Evolutionary conservation across 2,329 filamentous ascomycete species (phyloP).

Genomic region (Fusarium compactum): DNA sequence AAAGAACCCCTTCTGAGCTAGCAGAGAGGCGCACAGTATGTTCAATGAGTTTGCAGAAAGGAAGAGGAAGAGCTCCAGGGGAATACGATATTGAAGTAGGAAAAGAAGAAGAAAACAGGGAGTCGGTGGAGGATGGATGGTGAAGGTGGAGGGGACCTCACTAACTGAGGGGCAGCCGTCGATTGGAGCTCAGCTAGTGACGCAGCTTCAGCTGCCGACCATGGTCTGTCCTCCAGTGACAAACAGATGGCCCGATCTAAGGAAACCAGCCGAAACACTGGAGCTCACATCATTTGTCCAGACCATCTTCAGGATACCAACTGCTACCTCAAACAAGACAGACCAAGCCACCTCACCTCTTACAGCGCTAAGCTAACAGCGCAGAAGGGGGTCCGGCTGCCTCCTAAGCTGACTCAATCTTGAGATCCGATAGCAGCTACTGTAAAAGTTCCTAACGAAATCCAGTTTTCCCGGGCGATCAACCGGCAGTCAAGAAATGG

Average conservation of each 20-base stretch:
- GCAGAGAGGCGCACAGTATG: constrained; percentile 25
- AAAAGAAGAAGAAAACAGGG: constrained; percentile 23
- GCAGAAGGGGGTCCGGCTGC: constrained; percentile 23
- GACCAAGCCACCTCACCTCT: constrained; percentile 20
- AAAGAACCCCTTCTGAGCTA: constrained; percentile 39
- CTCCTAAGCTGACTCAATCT: constrained; percentile 27
- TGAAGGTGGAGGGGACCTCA: constrained; percentile 40
- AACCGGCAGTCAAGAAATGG: constrained; percentile 21
- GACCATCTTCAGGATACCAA: constrained; percentile 22
- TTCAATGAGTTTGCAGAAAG: constrained; percentile 6
- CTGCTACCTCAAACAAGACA: constrained; percentile 22
- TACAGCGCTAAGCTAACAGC: constrained; percentile 35
- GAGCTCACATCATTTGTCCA: constrained; percentile 18
- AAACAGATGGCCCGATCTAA: constrained; percentile 26
- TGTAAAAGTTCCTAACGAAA: constrained; percentile 11
- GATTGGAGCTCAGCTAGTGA: constrained; percentile 34
- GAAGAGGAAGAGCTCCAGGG: constrained; percentile 1
- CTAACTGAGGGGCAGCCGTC: constrained; percentile 41
- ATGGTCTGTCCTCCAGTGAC: constrained; percentile 23
- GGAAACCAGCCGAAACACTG: constrained; percentile 31
- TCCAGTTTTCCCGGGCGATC: constrained; percentile 23
- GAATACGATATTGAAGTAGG: constrained; percentile 8
- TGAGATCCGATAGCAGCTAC: constrained; percentile 8
- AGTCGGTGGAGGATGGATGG: constrained; percentile 33
- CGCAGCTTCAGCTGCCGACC: constrained; percentile 44